These are phyloP conservation scores for Megacollybia marginata DNA, from an alignment of 768 basidiomycete genomes.

Conservation along the genomic window DNA sequence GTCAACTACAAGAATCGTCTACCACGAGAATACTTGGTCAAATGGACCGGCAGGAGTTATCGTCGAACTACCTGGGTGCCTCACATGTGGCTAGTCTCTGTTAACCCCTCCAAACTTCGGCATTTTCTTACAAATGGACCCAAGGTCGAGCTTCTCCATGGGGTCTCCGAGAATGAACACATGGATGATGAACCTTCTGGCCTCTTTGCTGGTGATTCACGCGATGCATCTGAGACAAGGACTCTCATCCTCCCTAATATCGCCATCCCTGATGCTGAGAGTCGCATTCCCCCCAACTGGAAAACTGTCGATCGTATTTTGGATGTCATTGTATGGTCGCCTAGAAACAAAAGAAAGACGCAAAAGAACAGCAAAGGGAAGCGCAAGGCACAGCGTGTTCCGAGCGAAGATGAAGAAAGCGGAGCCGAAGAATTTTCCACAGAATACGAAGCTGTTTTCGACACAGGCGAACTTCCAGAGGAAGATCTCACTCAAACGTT, in stretches of 20 bases:
- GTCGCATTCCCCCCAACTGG: slow-evolving; percentile 73
- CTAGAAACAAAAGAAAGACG: slow-evolving; percentile 19
- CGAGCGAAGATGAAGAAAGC: slow-evolving; percentile 21
- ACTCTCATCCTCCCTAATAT: not conserved
- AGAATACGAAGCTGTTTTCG: slow-evolving; percentile 35
- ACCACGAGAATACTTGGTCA: slow-evolving; percentile 90
- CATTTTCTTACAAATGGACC: slow-evolving; percentile 69
- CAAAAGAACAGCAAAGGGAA: slow-evolving; percentile 13
- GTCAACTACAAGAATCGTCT: slow-evolving; percentile 52
- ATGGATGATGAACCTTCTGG: slow-evolving; percentile 33
- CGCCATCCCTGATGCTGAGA: slow-evolving; percentile 63
- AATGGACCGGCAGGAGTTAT: slow-evolving; percentile 80
- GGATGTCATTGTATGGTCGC: slow-evolving; percentile 64
- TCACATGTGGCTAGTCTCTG: slow-evolving; percentile 81
- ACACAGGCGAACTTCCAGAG: slow-evolving; percentile 60
- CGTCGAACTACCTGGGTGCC: slow-evolving; percentile 80
- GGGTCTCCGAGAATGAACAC: slow-evolving; percentile 22
- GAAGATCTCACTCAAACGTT: slow-evolving; percentile 47
- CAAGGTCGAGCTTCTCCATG: slow-evolving; percentile 56
- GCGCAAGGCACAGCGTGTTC: slow-evolving; percentile 14
- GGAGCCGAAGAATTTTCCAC: slow-evolving; percentile 22
- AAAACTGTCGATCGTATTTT: slow-evolving; percentile 89
- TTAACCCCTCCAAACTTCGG: slow-evolving; percentile 58
- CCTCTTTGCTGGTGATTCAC: slow-evolving; percentile 28
- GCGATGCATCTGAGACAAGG: slow-evolving; percentile 21